These are phyloP conservation scores for Leccinum longicurvipes DNA, from an alignment of 768 basidiomycete genomes.

Conservation along the genomic window DNA sequence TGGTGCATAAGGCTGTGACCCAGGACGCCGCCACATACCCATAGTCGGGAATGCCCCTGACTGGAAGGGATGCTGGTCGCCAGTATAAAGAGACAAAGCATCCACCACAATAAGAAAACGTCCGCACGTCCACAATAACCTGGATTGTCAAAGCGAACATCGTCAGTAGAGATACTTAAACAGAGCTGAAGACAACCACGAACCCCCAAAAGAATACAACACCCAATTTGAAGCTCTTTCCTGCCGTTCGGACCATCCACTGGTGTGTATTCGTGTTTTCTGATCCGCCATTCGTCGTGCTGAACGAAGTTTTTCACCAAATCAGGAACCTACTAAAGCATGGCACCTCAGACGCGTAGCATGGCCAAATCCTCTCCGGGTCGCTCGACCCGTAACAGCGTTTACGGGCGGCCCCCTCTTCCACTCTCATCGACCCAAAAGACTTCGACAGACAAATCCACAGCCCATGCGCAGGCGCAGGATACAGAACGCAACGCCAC, in stretches of 20 bases:
- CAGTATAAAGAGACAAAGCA: constrained; percentile 23
- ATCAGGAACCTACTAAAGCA: constrained; percentile 3
- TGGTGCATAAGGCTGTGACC: constrained; percentile 14
- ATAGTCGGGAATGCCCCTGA: constrained; percentile 26
- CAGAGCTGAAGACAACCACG: constrained; percentile 1
- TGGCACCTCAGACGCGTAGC: constrained; percentile 29
- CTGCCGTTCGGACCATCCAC: neutral
- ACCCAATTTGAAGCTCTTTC: neutral
- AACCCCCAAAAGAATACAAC: neutral
- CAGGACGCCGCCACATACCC: constrained; percentile 12
- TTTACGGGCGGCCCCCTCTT: constrained; percentile 14
- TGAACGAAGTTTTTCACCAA: neutral
- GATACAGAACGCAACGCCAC: neutral
- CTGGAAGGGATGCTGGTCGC: constrained; percentile 5
- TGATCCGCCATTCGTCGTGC: neutral
- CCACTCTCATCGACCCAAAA: constrained; percentile 8
- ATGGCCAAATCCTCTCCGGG: constrained; percentile 13
- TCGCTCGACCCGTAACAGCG: constrained; percentile 23
- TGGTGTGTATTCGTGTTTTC: constrained; percentile 1
- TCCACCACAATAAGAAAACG: constrained; percentile 15
- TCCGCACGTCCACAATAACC: constrained; percentile 4
- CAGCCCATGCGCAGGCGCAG: neutral
- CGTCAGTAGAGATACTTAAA: constrained; percentile 22
- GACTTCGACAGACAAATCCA: neutral
- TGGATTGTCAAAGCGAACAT: constrained; percentile 14